Evolutionary conservation across 139 green algal species (phyloP), one percentile per base, ranked within the genome.

Genomic region (Volvox africanus): DNA sequence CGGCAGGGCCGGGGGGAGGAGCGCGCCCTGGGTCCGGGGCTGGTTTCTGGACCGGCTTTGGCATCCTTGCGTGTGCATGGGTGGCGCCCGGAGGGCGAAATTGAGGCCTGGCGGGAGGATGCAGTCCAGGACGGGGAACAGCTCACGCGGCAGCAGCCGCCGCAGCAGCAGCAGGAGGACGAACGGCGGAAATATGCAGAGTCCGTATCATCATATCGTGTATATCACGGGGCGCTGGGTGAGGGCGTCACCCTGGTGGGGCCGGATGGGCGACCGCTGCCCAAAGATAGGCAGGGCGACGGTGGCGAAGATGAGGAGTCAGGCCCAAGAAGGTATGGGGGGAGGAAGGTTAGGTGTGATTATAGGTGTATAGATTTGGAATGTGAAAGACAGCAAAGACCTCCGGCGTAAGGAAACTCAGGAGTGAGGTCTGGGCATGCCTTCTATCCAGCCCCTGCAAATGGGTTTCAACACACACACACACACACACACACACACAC

Each of bases 211-310:
- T 22, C 33, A 36, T 36, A 21, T 26, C 50, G 50, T 13, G 55
- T 78, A 11, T 75, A 86, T 30, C 55, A 19, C 16, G 81, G 81
- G 0, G 21, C 82, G 62, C 6, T 88, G 20, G 82, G 62, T 12
- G 82, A 88, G 82, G 82, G 33, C 9, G 82, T 88, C 20, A 79
- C 65, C 12, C n/a, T 87, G 22, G 61, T 87, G 61, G 81, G 81
- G 9, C 30, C 81, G 30, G 61, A 87, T 35, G 81, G 81, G n/a
- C 61, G n/a, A 55, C 61, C 81, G 61, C 61, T 76, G 30, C 35
- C 19, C 9, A 55, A 87, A 3, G 75, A 55, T 1, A 30, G 24
- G 65, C 65, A 73, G 65, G 65, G 24, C 61, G 75, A 20, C 30
- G 75, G 75, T 30, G 73, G 73, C 18, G 73, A 9, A 16, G 71